Conservation (phyloP, 2,329 filamentous ascomycete genomes). For the Arthrobotrys megalospora region DNA sequence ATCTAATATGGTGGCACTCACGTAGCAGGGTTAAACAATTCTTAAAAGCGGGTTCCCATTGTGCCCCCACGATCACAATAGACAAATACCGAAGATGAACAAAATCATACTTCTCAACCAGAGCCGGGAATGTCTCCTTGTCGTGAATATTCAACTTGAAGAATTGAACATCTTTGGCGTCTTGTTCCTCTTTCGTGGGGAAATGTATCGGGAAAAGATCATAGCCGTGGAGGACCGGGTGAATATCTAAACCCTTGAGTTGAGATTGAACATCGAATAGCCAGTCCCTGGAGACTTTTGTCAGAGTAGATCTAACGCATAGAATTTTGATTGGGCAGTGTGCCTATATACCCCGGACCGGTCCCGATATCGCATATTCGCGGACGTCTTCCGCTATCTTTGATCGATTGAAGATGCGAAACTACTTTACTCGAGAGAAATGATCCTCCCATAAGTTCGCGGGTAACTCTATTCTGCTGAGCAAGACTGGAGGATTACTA, state of each 20-base stretch:
- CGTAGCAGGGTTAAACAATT: conserved; percentile 13
- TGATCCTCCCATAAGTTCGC: conserved; percentile 31
- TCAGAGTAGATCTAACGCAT: not conserved
- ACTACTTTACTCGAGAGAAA: conserved; percentile 16
- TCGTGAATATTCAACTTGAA: conserved; percentile 39
- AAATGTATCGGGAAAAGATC: conserved; percentile 39
- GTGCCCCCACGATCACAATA: conserved; percentile 13
- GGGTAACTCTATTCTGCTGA: conserved; percentile 33
- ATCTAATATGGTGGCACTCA: not conserved
- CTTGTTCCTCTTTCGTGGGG: conserved; percentile 17
- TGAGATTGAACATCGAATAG: conserved; percentile 24
- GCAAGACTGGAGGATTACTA: conserved; percentile 2
- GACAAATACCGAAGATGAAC: conserved; percentile 34
- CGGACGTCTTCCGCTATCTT: conserved; percentile 16
- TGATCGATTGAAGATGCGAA: conserved; percentile 17
- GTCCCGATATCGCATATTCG: conserved; percentile 41
- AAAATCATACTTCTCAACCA: conserved; percentile 35
- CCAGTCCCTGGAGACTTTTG: conserved; percentile 23
- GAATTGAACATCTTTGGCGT: conserved; percentile 6
- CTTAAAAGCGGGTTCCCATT: conserved; percentile 18
- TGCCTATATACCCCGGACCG: conserved; percentile 23
- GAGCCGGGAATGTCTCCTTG: conserved; percentile 17
- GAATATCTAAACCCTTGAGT: not conserved
- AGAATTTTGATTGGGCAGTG: not conserved
- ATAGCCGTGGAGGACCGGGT: conserved; percentile 32